Conservation (phyloP, 768 basidiomycete genomes). For the Phylloporus rhodoxanthus region DNA sequence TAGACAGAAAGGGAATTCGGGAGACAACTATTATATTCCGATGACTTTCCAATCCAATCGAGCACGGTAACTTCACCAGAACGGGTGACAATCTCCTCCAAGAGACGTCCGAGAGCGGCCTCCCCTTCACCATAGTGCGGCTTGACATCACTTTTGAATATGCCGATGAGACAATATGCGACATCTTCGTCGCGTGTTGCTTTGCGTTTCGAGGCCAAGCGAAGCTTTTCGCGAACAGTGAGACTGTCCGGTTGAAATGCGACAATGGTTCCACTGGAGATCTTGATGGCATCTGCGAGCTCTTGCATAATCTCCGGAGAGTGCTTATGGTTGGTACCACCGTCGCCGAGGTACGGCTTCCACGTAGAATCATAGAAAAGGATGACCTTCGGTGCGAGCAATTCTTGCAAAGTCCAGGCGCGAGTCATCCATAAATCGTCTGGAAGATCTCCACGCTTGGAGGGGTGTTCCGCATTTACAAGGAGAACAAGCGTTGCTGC, state of each 20-base stretch:
- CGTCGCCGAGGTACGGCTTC: constrained; percentile 8
- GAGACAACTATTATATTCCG: constrained; percentile 12
- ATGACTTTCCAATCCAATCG: constrained; percentile 10
- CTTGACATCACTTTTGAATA: constrained; percentile 8
- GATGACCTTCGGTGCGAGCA: constrained; percentile 7
- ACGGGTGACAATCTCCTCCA: constrained; percentile 11
- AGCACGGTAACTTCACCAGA: constrained; percentile 5
- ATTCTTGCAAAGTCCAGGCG: constrained; percentile 16
- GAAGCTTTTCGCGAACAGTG: constrained; percentile 7
- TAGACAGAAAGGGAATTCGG: constrained; percentile 1
- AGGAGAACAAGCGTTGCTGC: constrained; percentile 5
- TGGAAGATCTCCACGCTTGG: neutral
- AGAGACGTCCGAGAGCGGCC: constrained; percentile 8
- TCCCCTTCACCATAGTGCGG: constrained; percentile 6
- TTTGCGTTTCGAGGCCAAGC: constrained; percentile 6
- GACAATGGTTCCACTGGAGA: constrained; percentile 1
- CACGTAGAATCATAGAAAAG: constrained; percentile 9
- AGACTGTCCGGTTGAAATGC: constrained; percentile 5
- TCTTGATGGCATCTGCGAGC: constrained; percentile 2
- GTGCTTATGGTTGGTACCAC: constrained; percentile 6
- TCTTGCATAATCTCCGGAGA: constrained; percentile 9
- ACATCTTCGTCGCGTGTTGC: constrained; percentile 9
- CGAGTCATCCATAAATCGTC: constrained; percentile 8
- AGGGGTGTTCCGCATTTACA: neutral
- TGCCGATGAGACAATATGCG: constrained; percentile 8